A percentile compares a stretch with the other conserved stretches of the same genome.
These are phyloP conservation scores for Tuber umbilicatum DNA, from an alignment of 495 filamentous ascomycete species.

Conservation along the genomic window DNA sequence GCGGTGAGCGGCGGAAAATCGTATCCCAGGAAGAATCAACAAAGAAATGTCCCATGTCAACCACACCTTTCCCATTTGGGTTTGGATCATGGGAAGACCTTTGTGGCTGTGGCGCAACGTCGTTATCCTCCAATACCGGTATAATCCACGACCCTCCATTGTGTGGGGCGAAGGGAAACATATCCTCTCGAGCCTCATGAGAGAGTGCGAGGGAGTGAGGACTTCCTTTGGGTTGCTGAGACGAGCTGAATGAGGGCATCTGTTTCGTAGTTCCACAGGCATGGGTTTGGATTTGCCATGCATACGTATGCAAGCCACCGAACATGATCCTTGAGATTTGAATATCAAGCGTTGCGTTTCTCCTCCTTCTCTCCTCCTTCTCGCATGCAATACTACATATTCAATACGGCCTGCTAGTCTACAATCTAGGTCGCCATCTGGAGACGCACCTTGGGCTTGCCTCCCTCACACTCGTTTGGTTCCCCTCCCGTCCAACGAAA, in stretches of 20 bases:
- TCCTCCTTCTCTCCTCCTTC: conserved; percentile 20
- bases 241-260: conserved; percentile 32
- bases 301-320: conserved; percentile 25
- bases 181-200: conserved; percentile 33
- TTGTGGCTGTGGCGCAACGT: conserved; percentile 1
- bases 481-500: not conserved
- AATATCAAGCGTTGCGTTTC: conserved; percentile 24
- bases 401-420: not conserved
- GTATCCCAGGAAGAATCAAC: not conserved
- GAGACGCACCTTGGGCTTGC: not conserved
- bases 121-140: conserved; percentile 1
- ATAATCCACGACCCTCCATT: not conserved
- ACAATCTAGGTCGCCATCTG: not conserved
- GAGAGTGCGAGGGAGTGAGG: not conserved
- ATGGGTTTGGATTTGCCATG: conserved; percentile 20
- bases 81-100: not conserved
- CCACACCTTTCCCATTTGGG: conserved; percentile 7
- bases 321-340: not conserved
- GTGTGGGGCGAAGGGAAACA: conserved; percentile 28
- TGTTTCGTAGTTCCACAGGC: conserved; percentile 24
- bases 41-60: conserved; percentile 11
- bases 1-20: conserved; percentile 31
- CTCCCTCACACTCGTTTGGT: not conserved
- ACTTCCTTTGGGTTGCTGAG: conserved; percentile 25
- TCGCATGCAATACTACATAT: conserved; percentile 27